Base-by-base conservation (phyloP, 2,329 filamentous ascomycete genomes). In the Tolypocladium album region DNA sequence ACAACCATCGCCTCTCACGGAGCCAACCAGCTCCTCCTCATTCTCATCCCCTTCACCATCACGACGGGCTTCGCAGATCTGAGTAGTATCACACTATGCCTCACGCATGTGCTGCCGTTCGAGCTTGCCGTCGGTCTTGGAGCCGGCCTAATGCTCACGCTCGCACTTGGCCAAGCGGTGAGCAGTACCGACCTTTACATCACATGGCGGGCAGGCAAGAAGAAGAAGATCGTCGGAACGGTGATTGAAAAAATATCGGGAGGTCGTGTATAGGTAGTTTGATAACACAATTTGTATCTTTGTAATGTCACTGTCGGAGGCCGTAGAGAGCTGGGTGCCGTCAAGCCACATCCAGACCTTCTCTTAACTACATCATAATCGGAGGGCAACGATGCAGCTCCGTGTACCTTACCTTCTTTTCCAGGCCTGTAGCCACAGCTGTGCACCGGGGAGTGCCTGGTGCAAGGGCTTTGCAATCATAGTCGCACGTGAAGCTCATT, bases 21-120 rank as follows among this genome's bases (percentile, higher is more conserved):
- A 9, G 39, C 64, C n/a, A 71, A 71, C 57, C 68, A 69, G 56
- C 27, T 69, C 15, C 65, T 73, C 36, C 61, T 71, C 1, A 36
- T 62, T 13, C 61, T 72, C 4, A 58, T 65, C 3, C 31, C 68
- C 4, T 58, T 62, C 0, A 66, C 70, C 0, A 61, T 63, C 17
- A 57, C 69, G 7, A 66, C 64, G 0, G 71, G 71, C 6, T 72
- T 73, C 45, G 59, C 64, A 1, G 70, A 70, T 40, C 60, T 73
- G 3, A 67, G 64, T 55, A 61, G 61, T 11, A 64, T 71, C 15
- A 59, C 66, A 1, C 62, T 73, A 24, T 70, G 70, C 58, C 55
- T 70, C 36, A 69, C 68, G 7, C 66, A 67, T 17, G 55, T 68
- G 20, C 55, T 73, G 7, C 60, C 68, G 2, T 67, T 74, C 36